Conservation (phyloP, 2,329 filamentous ascomycete species). For the Penicillium nordicum region DNA sequence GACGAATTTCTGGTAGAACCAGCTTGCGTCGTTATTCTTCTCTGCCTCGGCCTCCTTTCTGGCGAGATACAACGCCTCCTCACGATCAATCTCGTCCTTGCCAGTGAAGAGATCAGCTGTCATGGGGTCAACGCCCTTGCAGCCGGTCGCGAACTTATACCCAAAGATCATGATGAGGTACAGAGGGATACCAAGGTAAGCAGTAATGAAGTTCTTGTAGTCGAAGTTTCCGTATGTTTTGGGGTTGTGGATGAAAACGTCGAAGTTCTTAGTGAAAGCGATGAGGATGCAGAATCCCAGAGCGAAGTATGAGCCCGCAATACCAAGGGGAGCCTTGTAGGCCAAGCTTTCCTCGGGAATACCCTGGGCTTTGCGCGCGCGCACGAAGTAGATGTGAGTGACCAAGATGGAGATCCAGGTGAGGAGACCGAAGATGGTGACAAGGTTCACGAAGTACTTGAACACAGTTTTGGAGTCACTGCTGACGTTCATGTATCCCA, state of each 20-base stretch:
- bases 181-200: slow-evolving; percentile 72
- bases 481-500: slow-evolving; percentile 66
- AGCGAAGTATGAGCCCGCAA: slow-evolving; percentile 64
- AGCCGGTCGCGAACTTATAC: slow-evolving; percentile 59
- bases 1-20: slow-evolving; percentile 59
- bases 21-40: slow-evolving; percentile 37
- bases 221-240: slow-evolving; percentile 56
- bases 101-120: slow-evolving; percentile 68
- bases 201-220: slow-evolving; percentile 74
- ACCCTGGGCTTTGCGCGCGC: slow-evolving; percentile 59
- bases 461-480: slow-evolving; percentile 58
- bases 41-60: slow-evolving; percentile 45
- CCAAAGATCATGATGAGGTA: slow-evolving; percentile 68
- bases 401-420: slow-evolving; percentile 67
- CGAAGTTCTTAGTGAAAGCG: slow-evolving; percentile 77
- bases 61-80: slow-evolving; percentile 67
- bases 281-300: slow-evolving; percentile 70
- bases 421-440: slow-evolving; percentile 63
- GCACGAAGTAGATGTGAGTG: slow-evolving; percentile 65
- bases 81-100: slow-evolving; percentile 69
- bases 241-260: slow-evolving; percentile 58
- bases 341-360: slow-evolving; percentile 56
- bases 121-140: slow-evolving; percentile 53
- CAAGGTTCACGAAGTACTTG: slow-evolving; percentile 64
- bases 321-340: slow-evolving; percentile 69